phyloP scores from a whole-genome alignment of 495 filamentous ascomycete species.

The Hypoxylon cercidicola region DNA sequence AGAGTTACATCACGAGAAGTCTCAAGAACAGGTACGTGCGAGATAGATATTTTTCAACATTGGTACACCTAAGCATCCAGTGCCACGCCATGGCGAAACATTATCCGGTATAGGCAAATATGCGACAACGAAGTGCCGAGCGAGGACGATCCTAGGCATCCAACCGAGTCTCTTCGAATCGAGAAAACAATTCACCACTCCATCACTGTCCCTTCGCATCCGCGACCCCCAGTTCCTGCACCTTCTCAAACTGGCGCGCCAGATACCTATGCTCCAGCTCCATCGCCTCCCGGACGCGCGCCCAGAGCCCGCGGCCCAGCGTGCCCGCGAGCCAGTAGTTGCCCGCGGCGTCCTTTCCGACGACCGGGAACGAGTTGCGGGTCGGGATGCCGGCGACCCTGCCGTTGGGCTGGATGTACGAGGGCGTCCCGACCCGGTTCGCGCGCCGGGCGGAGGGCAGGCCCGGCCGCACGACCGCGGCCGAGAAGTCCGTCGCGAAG shows the following conservation, averaged over 20 bases:
- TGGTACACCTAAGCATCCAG: too few species aligned
- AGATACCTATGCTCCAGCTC: constrained; percentile 30
- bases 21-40: too few species aligned
- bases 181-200: neutral
- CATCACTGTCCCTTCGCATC: constrained; percentile 2
- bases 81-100: neutral
- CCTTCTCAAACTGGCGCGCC: constrained; percentile 2
- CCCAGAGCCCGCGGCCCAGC: constrained; percentile 49
- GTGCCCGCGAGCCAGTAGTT: constrained; percentile 60
- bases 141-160: neutral
- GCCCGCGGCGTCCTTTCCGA: constrained; percentile 60
- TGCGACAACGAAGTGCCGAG: neutral
- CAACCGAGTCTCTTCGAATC: neutral
- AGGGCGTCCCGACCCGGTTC: constrained; percentile 37
- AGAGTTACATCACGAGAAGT: too few species aligned
- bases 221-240: neutral
- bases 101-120: neutral
- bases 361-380: constrained; percentile 50
- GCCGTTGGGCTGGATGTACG: constrained; percentile 49
- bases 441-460: constrained; percentile 29
- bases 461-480: constrained; percentile 48
- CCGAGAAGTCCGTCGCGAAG: constrained; percentile 58
- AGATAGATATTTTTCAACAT: too few species aligned
- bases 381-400: constrained; percentile 40
- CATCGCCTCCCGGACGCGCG: constrained; percentile 47